Conservation (phyloP, 1,284 basidiomycete genomes). For the Malassezia psittaci region DNA sequence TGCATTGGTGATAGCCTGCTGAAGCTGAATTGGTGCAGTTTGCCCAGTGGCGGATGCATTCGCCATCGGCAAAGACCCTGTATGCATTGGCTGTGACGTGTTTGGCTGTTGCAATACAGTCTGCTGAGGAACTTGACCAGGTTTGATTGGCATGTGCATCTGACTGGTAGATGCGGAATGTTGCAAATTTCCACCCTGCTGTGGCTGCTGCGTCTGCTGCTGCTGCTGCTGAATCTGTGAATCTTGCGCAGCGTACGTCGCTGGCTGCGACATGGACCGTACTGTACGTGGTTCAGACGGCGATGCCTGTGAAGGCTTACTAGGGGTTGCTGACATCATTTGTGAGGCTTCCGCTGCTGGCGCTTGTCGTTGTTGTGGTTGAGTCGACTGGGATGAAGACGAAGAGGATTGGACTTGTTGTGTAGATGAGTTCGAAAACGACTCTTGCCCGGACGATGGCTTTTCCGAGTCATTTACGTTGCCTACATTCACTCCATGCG, state of each 20-base stretch:
- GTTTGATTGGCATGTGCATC: not conserved
- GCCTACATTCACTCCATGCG: no score
- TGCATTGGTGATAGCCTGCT: conserved; percentile 11
- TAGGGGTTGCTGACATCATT: not conserved
- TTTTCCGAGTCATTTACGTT: no score
- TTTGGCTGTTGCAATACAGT: conserved; percentile 5
- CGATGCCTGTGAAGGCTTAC: not conserved
- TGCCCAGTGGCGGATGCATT: conserved; percentile 5
- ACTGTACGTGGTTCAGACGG: not conserved
- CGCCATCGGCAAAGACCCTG: conserved; percentile 6
- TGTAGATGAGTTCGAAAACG: no score
- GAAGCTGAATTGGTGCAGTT: conserved; percentile 15
- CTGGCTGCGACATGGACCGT: not conserved
- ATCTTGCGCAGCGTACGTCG: not conserved
- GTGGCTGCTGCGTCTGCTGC: not conserved
- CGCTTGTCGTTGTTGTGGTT: not conserved
- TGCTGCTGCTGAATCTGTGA: not conserved
- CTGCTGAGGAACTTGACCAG: not conserved
- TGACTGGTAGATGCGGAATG: not conserved
- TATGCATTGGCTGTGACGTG: not conserved
- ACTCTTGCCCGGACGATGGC: no score
- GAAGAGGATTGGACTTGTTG: no score
- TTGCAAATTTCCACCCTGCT: not conserved
- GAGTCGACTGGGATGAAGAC: not conserved
- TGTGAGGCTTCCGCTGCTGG: not conserved